Evolutionary conservation across 306 rosid genomes (phyloP).

Genomic region (Rubus idaeus): DNA sequence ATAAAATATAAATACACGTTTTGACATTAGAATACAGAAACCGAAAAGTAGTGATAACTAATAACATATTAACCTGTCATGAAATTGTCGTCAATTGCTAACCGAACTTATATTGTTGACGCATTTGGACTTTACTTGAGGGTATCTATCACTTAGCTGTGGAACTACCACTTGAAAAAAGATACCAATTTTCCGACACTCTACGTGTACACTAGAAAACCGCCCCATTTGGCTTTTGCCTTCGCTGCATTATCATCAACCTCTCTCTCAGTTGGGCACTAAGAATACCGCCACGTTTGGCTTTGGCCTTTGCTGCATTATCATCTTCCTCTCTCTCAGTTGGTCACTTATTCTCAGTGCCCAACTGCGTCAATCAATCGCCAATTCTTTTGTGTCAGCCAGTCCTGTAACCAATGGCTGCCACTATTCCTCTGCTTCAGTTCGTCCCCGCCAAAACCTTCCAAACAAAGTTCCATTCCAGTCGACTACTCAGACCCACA

Average conservation of each 20-base stretch:
- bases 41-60: background rate
- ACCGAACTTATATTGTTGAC: background rate
- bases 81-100: background rate
- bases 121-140: background rate
- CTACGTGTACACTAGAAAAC: background rate
- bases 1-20: background rate
- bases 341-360: background rate
- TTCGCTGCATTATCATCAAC: conserved; percentile 8
- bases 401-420: conserved; percentile 45
- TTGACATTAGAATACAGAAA: background rate
- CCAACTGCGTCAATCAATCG: conserved; percentile 1
- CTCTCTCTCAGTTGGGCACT: background rate
- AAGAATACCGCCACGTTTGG: conserved; percentile 1
- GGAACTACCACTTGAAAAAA: background rate
- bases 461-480: conserved; percentile 29
- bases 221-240: background rate
- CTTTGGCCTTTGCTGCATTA: background rate
- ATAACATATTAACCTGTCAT: background rate
- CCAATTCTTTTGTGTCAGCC: background rate
- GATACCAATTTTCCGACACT: conserved; percentile 1
- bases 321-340: conserved; percentile 10
- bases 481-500: conserved; percentile 32
- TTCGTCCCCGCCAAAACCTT: conserved; percentile 33
- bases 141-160: background rate
- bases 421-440: conserved; percentile 45